Evolutionary conservation across 345 rosid genomes (phyloP).

Genomic region (Streptanthus diversifolius): DNA sequence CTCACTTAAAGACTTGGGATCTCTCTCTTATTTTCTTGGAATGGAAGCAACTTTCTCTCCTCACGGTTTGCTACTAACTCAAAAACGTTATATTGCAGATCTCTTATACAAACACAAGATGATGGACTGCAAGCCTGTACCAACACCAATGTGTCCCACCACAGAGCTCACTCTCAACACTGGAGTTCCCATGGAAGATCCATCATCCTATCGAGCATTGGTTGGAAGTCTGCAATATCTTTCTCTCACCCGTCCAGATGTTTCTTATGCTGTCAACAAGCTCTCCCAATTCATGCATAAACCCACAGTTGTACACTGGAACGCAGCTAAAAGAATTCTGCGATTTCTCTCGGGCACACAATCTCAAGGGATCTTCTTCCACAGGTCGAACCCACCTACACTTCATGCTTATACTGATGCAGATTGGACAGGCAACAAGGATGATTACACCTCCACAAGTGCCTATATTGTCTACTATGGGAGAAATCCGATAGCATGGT

Average conservation of each 20-base stretch:
- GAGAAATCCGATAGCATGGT: background rate
- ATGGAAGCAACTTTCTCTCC: background rate
- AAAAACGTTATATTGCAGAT: background rate
- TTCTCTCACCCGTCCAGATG: background rate
- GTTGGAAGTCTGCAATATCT: background rate
- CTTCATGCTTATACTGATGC: background rate
- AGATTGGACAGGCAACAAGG: too few species aligned
- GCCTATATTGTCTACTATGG: background rate
- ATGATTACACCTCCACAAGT: background rate
- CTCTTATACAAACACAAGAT: background rate
- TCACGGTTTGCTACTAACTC: background rate
- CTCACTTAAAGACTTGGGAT: background rate
- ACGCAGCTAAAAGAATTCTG: background rate
- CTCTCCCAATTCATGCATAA: too few species aligned
- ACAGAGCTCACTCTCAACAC: background rate
- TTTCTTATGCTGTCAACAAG: too few species aligned
- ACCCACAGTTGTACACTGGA: too few species aligned
- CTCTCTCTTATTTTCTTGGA: background rate
- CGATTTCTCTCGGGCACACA: background rate
- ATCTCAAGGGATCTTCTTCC: background rate
- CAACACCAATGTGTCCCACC: background rate
- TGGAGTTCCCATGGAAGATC: background rate
- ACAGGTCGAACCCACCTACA: background rate
- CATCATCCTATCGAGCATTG: background rate
- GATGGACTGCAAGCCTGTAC: background rate